phyloP scores from a whole-genome alignment of 2,329 filamentous ascomycete genomes.

The Lasiodiplodia hormozganensis region DNA sequence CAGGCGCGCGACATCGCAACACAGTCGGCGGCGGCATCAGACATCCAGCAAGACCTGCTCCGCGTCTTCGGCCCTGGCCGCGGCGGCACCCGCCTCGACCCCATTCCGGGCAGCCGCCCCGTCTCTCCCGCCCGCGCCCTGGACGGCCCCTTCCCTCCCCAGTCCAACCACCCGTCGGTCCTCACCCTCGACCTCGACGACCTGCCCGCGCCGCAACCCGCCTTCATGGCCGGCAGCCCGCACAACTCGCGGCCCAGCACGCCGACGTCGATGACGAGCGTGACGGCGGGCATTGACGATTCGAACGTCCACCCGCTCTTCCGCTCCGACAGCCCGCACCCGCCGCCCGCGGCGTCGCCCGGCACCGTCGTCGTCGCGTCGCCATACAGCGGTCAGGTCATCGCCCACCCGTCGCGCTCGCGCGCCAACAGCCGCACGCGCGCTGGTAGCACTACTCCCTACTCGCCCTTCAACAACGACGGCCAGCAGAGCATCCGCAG shows the following conservation, averaged over 20 bases:
- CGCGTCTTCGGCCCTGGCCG: constrained; percentile 47
- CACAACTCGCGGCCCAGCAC: constrained; percentile 47
- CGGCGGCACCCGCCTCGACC: constrained; percentile 65
- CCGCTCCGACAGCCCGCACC: constrained; percentile 72
- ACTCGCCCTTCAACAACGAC: constrained; percentile 11
- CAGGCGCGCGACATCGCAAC: constrained; percentile 66
- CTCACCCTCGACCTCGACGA: constrained; percentile 27
- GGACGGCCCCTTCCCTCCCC: constrained; percentile 55
- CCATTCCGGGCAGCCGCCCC: constrained; percentile 73
- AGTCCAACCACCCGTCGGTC: background rate
- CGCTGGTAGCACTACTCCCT: constrained; percentile 32
- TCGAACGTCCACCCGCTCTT: constrained; percentile 81
- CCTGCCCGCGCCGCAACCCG: constrained; percentile 9
- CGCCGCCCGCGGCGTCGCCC: constrained; percentile 69
- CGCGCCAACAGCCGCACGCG: constrained; percentile 46
- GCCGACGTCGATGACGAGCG: constrained; percentile 35
- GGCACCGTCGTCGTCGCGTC: constrained; percentile 75
- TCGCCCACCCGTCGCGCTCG: constrained; percentile 47
- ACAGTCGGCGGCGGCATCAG: constrained; percentile 49
- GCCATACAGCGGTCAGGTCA: constrained; percentile 70
- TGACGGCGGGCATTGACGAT: constrained; percentile 54
- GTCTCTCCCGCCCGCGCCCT: constrained; percentile 68
- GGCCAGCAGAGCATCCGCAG: constrained; percentile 32
- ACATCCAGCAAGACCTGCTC: constrained; percentile 35
- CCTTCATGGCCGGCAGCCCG: constrained; percentile 32